Percentiles rank a stretch among this genome's conserved stretches.
These are phyloP conservation scores for Aspergillus bombycis DNA, from an alignment of 2,329 filamentous ascomycete genomes.

Conservation along the genomic window DNA sequence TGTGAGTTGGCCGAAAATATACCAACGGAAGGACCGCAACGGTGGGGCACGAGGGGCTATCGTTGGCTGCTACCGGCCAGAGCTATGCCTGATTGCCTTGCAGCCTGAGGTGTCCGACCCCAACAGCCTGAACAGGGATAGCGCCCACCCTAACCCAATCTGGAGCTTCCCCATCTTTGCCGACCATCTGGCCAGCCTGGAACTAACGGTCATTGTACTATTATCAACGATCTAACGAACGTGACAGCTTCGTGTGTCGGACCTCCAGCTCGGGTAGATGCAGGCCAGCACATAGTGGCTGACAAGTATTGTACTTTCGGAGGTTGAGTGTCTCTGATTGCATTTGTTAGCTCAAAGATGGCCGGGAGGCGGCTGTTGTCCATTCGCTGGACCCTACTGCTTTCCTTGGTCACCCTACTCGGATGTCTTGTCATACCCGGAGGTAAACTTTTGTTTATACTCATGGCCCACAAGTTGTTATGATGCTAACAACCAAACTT, in stretches of 20 bases:
- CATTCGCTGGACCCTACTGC: slow-evolving; percentile 66
- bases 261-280: slow-evolving; percentile 32
- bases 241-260: slow-evolving; percentile 11
- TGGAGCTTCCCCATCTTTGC: slow-evolving; percentile 30
- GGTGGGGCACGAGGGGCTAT: slow-evolving; percentile 28
- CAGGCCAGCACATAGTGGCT: slow-evolving; percentile 30
- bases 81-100: slow-evolving; percentile 18
- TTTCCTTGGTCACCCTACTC: slow-evolving; percentile 63
- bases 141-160: slow-evolving; percentile 16
- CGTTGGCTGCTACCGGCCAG: slow-evolving; percentile 9
- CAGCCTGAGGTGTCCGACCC: slow-evolving; percentile 29
- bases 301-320: slow-evolving; percentile 26
- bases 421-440: slow-evolving; percentile 65
- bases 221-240: not conserved
- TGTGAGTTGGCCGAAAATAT: slow-evolving; percentile 32
- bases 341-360: slow-evolving; percentile 46
- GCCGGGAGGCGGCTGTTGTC: slow-evolving; percentile 55
- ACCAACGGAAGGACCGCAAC: slow-evolving; percentile 6
- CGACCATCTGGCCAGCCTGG: slow-evolving; percentile 37
- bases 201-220: slow-evolving; percentile 19
- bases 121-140: slow-evolving; percentile 15
- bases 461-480: not conserved
- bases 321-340: slow-evolving; percentile 41
- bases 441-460: slow-evolving; percentile 53
- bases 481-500: not conserved